These are phyloP conservation scores for Monilinia vaccinii-corymbosi DNA, from an alignment of 2,329 filamentous ascomycete genomes.

Conservation along the genomic window DNA sequence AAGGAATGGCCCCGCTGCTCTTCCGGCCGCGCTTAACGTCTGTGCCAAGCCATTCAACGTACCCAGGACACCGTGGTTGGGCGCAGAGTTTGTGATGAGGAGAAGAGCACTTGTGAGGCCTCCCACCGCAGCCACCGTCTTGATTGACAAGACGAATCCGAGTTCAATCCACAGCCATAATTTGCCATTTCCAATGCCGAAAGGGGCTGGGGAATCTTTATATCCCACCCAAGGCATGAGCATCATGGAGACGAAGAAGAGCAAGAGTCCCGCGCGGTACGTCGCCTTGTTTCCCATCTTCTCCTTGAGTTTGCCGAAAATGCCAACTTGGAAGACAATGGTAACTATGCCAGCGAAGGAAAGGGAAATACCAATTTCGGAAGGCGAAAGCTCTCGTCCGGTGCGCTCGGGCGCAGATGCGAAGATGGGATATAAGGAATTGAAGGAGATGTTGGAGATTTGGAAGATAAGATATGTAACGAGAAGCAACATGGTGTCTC, in stretches of 20 bases:
- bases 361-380: slow-evolving; percentile 76
- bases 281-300: slow-evolving; percentile 77
- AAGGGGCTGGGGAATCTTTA: slow-evolving; percentile 45
- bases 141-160: slow-evolving; percentile 71
- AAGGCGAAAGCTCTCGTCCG: slow-evolving; percentile 65
- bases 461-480: slow-evolving; percentile 88
- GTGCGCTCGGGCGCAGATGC: slow-evolving; percentile 65
- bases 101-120: slow-evolving; percentile 83
- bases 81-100: slow-evolving; percentile 92
- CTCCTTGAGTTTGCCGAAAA: slow-evolving; percentile 72
- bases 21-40: slow-evolving; percentile 81
- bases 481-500: slow-evolving; percentile 74
- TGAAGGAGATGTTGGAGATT: slow-evolving; percentile 88
- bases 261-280: slow-evolving; percentile 69
- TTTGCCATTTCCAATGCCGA: slow-evolving; percentile 53
- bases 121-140: slow-evolving; percentile 86
- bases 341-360: slow-evolving; percentile 78
- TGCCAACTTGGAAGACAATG: slow-evolving; percentile 79
- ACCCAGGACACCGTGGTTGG: slow-evolving; percentile 75
- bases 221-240: slow-evolving; percentile 89
- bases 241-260: slow-evolving; percentile 73
- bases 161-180: slow-evolving; percentile 72
- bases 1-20: slow-evolving; percentile 79
- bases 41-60: slow-evolving; percentile 91
- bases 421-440: slow-evolving; percentile 91